These are phyloP conservation scores for Phytopythium delawarense DNA, from an alignment of 352 stramenopile genomes.

Conservation along the genomic window DNA sequence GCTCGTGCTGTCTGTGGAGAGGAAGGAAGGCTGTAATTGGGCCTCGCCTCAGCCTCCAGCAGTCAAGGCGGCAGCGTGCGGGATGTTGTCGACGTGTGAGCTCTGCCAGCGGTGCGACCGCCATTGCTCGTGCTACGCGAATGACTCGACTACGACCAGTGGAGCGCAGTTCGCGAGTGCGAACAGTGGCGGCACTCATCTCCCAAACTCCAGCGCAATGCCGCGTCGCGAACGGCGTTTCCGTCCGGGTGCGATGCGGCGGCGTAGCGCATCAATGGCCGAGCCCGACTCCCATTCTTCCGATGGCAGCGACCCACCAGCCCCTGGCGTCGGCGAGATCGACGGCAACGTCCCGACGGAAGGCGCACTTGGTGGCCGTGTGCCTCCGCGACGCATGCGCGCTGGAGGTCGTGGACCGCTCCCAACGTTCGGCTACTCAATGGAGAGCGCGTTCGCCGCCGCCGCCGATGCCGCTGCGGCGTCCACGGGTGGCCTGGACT, in stretches of 20 bases:
- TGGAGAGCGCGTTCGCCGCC: slow-evolving; percentile 27
- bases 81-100: slow-evolving; percentile 32
- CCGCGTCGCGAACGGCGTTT: slow-evolving; percentile 23
- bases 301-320: background rate
- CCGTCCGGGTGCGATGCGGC: slow-evolving; percentile 9
- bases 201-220: slow-evolving; percentile 1
- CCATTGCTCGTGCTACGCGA: slow-evolving; percentile 33
- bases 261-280: slow-evolving; percentile 5
- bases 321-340: background rate
- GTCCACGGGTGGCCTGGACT: background rate
- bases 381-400: background rate
- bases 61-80: slow-evolving; percentile 17
- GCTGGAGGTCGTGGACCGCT: slow-evolving; percentile 16
- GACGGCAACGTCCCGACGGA: background rate
- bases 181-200: background rate
- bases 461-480: slow-evolving; percentile 2
- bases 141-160: background rate
- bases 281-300: background rate
- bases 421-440: slow-evolving; percentile 33
- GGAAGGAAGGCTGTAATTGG: slow-evolving; percentile 60
- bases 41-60: slow-evolving; percentile 8
- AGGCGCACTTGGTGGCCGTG: background rate
- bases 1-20: slow-evolving; percentile 55
- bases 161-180: background rate
- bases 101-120: slow-evolving; percentile 33